Base-by-base conservation (phyloP, 2,329 filamentous ascomycete genomes). In the Colletotrichum musicola region DNA sequence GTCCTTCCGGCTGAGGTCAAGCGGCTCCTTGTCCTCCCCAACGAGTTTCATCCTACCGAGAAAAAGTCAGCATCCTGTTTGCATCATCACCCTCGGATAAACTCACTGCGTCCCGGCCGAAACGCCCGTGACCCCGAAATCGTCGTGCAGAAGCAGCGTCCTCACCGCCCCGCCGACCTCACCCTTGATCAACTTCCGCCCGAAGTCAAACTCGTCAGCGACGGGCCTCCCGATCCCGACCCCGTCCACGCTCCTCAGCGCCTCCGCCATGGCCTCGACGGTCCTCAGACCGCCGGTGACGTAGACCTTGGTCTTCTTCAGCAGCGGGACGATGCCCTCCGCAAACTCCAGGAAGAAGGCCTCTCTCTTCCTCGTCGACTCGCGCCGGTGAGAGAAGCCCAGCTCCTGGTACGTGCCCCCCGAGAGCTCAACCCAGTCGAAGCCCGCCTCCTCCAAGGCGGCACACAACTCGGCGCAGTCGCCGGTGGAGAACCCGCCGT, bases 291-390 rank as follows among this genome's bases (percentile, higher is more conserved):
- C 89, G 27, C 88, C 89, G 0, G 87, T 90, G 46, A 90, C 79
- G 71, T 88, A 90, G 0, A 81, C 82, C 74, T 84, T 87, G 0
- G 88, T 90, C 75, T 86, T 84, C 1, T 70, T 80, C 12, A 83
- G 72, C 42, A 73, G 72, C 0, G 79, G 79, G 25, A 84, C 77
- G 74, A 90, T 84, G 69, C 77, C 73, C 66, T 89, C 83, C 0
- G 88, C 88, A 66, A 88, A 89, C 2, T 89, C 86, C 51, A 90
- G 74, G 81, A 90, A 90, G 81, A 88, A 89, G 1, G 85, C 83
- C 73, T 89, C 87, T 4, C 86, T 80, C 77, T 85, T 84, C 76
- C 80, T 82, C 5, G 86, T 89, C 16, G 81, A 84, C 50, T 89
- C 87, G 56, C 82, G 79, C 76, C 83, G 81, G 74, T 88, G 85